Conservation (phyloP, 2,329 filamentous ascomycete genomes). For the Paracoccidioides brasiliensis region DNA sequence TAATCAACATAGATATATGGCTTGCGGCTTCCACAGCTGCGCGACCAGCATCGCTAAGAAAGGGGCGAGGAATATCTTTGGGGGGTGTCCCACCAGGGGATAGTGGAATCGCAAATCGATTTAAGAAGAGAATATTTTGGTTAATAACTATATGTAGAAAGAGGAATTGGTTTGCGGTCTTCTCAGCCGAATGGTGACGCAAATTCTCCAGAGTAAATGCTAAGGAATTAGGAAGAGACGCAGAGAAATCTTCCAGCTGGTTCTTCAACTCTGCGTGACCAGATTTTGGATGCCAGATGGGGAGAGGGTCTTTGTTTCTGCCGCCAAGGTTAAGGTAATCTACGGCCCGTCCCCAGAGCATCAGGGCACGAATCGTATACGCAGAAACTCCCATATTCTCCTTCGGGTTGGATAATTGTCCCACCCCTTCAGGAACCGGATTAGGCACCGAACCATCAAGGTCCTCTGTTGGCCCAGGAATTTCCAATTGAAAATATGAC, state of each 20-base stretch:
- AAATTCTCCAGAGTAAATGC: slow-evolving; percentile 70
- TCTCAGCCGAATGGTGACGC: slow-evolving; percentile 68
- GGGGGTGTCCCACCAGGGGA: slow-evolving; percentile 51
- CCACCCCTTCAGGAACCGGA: slow-evolving; percentile 48
- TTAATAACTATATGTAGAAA: slow-evolving; percentile 84
- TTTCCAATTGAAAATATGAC: slow-evolving; percentile 78
- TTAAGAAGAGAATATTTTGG: slow-evolving; percentile 81
- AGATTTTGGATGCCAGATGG: slow-evolving; percentile 75
- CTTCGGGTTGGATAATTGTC: slow-evolving; percentile 50
- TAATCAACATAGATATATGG: slow-evolving; percentile 70
- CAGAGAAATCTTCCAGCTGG: slow-evolving; percentile 57
- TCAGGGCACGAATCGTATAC: slow-evolving; percentile 73
- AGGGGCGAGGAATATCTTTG: slow-evolving; percentile 61
- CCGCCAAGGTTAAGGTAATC: slow-evolving; percentile 84
- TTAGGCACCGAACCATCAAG: slow-evolving; percentile 58
- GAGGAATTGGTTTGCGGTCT: slow-evolving; percentile 79
- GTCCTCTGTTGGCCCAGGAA: slow-evolving; percentile 74
- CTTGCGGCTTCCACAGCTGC: slow-evolving; percentile 75
- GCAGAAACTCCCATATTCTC: slow-evolving; percentile 92
- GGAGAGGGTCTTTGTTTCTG: slow-evolving; percentile 59
- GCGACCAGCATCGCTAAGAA: slow-evolving; percentile 60
- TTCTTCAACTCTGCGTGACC: slow-evolving; percentile 57
- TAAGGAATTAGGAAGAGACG: slow-evolving; percentile 56
- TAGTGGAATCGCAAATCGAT: slow-evolving; percentile 66
- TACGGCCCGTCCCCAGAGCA: slow-evolving; percentile 81